Conservation (phyloP, 371 early-diverging fungal species). For the Mortierella sp. region DNA sequence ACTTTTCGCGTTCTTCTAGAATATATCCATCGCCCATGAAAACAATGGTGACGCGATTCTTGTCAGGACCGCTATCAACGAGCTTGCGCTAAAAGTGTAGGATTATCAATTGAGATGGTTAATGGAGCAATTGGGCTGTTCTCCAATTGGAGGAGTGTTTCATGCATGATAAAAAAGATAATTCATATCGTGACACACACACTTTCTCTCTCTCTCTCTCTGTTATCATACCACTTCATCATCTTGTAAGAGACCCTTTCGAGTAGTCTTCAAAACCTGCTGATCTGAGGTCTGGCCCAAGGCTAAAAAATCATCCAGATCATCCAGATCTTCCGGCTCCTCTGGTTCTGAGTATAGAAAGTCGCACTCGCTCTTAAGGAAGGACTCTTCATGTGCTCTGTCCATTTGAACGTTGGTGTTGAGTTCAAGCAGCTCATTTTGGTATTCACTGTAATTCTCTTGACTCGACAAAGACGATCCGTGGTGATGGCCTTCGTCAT, state of each 20-base stretch:
- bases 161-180: no score
- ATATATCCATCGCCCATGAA: constrained; percentile 79
- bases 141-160: no score
- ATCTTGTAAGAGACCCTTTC: constrained; percentile 5
- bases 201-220: no score
- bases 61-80: constrained; percentile 61
- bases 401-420: constrained; percentile 27
- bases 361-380: constrained; percentile 34
- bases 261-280: background rate
- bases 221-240: constrained; percentile 44
- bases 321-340: background rate
- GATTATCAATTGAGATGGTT: background rate
- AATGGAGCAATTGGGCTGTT: background rate
- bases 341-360: background rate
- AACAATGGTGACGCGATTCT: constrained; percentile 69
- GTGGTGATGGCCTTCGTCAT: constrained; percentile 38
- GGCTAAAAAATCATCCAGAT: background rate
- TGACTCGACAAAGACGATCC: constrained; percentile 14
- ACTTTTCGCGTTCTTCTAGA: constrained; percentile 58
- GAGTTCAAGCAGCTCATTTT: constrained; percentile 32
- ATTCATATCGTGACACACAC: background rate
- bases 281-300: constrained; percentile 7
- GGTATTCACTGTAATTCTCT: constrained; percentile 3
- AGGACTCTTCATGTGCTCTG: constrained; percentile 6
- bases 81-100: constrained; percentile 36